A percentile compares a stretch with the other conserved stretches of the same genome.
Evolutionary conservation across 2,329 filamentous ascomycete species (phyloP).

Genomic region (Apiospora malaysiana): DNA sequence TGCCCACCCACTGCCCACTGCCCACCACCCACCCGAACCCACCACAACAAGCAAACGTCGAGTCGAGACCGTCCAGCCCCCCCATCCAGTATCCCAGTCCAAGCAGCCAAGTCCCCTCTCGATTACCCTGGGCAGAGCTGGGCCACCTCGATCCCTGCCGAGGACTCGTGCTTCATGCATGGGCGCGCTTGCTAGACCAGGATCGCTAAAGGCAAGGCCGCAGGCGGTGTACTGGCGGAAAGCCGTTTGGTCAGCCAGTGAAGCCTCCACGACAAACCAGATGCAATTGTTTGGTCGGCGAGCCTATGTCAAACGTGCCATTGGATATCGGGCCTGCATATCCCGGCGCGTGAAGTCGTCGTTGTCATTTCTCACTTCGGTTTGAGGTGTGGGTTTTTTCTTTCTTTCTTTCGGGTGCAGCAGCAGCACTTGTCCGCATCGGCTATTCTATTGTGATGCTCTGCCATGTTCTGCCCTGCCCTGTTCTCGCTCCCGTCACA

Average conservation of each 20-base stretch:
- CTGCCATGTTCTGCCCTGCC: neutral
- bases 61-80: slow-evolving; percentile 18
- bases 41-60: slow-evolving; percentile 11
- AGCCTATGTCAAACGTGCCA: neutral
- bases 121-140: neutral
- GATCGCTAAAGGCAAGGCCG: slow-evolving; percentile 14
- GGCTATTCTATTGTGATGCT: slow-evolving; percentile 9
- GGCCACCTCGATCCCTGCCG: neutral
- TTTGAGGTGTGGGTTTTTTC: neutral
- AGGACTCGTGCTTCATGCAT: slow-evolving; percentile 21
- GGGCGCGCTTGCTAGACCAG: slow-evolving; percentile 20
- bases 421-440: slow-evolving; percentile 1
- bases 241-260: slow-evolving; percentile 21
- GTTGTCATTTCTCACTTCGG: slow-evolving; percentile 15
- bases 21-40: neutral
- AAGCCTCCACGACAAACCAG: slow-evolving; percentile 20
- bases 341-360: neutral
- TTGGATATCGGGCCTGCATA: slow-evolving; percentile 13
- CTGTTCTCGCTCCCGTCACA: slow-evolving; percentile 1
- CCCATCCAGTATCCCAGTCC: neutral
- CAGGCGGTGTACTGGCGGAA: slow-evolving; percentile 21
- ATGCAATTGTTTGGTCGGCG: slow-evolving; percentile 9
- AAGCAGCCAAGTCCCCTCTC: neutral
- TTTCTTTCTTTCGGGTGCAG: neutral
- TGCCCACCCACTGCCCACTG: too few relatives aligned